phyloP scores from a whole-genome alignment of 768 basidiomycete species.

The Tricholoma bakamatsutake region DNA sequence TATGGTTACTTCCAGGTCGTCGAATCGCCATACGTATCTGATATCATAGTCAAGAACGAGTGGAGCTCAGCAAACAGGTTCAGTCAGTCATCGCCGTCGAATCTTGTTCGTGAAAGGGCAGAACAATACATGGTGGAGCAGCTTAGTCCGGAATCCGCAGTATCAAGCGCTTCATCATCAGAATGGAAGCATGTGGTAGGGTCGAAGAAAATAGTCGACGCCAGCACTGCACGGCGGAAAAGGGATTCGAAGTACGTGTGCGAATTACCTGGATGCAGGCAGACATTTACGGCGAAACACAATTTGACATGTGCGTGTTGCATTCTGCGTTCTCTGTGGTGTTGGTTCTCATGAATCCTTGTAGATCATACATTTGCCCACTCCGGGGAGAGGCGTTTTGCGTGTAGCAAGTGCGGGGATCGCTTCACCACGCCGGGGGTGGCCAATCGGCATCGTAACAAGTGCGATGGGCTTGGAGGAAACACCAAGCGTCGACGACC shows the following conservation, averaged over 20 bases:
- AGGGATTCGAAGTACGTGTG: background rate
- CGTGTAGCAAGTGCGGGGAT: background rate
- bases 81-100: background rate
- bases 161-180: background rate
- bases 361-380: background rate
- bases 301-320: background rate
- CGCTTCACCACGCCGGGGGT: constrained; percentile 1
- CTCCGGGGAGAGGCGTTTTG: background rate
- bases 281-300: constrained; percentile 1
- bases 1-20: too few species aligned
- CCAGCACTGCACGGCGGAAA: background rate
- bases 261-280: background rate
- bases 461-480: background rate
- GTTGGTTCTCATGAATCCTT: background rate
- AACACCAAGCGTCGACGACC: background rate
- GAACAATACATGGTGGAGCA: background rate
- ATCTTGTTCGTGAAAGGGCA: too few species aligned
- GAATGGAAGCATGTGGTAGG: background rate
- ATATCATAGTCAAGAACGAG: background rate
- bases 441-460: background rate
- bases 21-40: background rate
- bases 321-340: too few species aligned
- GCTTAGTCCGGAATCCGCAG: background rate
- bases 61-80: background rate
- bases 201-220: background rate